Evolutionary conservation across 2,329 filamentous ascomycete species (phyloP), one percentile per base, ranked within the genome.

Genomic region (Torrubiellomyces zombiae): DNA sequence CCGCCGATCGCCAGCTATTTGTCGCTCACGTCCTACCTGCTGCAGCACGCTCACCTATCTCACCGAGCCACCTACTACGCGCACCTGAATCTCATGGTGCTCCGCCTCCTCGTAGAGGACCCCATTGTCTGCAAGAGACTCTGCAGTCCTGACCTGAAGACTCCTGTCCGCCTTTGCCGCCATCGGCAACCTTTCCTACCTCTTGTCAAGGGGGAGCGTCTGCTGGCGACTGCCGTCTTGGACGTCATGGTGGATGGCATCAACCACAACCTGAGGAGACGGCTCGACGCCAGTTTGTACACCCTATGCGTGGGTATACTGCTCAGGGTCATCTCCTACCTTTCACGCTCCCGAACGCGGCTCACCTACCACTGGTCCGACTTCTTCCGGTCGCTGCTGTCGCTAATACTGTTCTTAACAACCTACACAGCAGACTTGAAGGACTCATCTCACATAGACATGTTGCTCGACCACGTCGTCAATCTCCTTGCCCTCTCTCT

Each of bases 301-400:
- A 77, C 71, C 13, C 67, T 91, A 13, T 78, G 72, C 35, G 61
- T 94, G 9, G 80, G 79, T 10, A 78, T 93, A 32, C 63, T 93
- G 36, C 62, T 91, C 27, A 75, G 86, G 21, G 60, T 91, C 25
- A 65, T 95, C 18, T 82, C 82, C 6, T 80, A 86, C 44, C 66
- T 95, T 19, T 81, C 80, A 21, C 74, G 78, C 35, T 79, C 77
- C 24, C 74, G 82, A 39, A 83, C 75, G 16, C 76, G 89, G 17
- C 61, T 95, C 11, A 52, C 62, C 10, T 94, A 94, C 47, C 89
- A 98, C 53, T 98, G 89, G 89, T 74, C 82, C 1, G 85, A 95
- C 41, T 67, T 98, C 15, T 98, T 93, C 71, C 75, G 85, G 25
- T 80, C 80, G 2, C 60, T 98, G 4, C 65, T 95, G 8, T 77